Conservation (phyloP, 176 grass and related monocot genomes). For the Hyparrhenia diplandra region DNA sequence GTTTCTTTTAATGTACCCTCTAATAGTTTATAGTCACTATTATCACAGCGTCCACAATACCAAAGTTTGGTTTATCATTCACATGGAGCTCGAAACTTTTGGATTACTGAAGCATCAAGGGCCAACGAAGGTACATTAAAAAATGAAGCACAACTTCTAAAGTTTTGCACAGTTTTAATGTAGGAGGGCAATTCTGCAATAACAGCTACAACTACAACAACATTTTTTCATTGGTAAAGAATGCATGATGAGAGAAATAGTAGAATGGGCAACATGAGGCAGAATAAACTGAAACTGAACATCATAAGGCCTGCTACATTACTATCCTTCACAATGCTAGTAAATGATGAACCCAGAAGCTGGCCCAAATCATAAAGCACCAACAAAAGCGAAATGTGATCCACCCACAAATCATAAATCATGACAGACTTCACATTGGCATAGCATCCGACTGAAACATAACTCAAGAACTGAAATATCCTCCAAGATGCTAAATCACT, state of each 20-base stretch:
- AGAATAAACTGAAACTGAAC: background rate
- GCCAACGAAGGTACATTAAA: background rate
- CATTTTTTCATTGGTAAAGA: background rate
- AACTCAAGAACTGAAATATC: background rate
- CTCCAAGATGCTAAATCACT: no score
- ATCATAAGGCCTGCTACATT: background rate
- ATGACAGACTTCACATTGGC: background rate
- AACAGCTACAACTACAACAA: background rate
- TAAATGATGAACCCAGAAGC: background rate
- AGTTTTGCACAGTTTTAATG: background rate
- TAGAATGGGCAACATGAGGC: background rate
- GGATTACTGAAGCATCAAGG: background rate
- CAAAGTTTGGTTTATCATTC: no score
- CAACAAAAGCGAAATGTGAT: slow-evolving; percentile 7
- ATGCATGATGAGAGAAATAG: background rate
- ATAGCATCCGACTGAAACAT: background rate
- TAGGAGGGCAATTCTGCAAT: background rate
- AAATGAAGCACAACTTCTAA: background rate
- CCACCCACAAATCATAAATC: background rate
- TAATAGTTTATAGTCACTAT: background rate
- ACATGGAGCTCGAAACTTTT: background rate
- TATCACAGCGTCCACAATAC: background rate
- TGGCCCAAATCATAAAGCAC: background rate
- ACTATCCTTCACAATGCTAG: background rate
- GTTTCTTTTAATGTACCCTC: background rate